phyloP scores from a whole-genome alignment of 2,329 filamentous ascomycete genomes.

The Colletotrichum siamense region DNA sequence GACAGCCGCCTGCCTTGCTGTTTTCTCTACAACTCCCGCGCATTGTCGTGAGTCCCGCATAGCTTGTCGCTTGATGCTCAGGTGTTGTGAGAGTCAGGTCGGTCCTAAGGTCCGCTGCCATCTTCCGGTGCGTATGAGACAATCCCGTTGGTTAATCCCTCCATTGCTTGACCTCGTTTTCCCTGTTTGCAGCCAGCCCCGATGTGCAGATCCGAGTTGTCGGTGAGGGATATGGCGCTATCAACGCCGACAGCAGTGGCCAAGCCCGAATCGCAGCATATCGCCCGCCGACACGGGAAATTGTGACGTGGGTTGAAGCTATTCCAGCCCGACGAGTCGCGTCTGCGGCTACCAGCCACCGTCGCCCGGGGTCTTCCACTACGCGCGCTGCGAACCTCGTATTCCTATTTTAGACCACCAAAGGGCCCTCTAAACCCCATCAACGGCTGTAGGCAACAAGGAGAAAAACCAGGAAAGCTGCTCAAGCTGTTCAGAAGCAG shows the following conservation, averaged over 20 bases:
- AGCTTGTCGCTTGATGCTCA: neutral
- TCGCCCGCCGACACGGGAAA: neutral
- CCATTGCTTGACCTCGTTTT: neutral
- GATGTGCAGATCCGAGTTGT: neutral
- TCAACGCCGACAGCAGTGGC: neutral
- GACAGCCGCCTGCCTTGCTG: neutral
- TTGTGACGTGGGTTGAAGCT: constrained; percentile 15
- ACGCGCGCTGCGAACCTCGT: constrained; percentile 7
- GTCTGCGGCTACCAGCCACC: neutral
- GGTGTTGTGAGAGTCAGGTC: neutral
- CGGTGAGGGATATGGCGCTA: neutral
- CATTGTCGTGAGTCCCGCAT: neutral
- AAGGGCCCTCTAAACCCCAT: neutral
- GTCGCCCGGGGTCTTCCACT: neutral
- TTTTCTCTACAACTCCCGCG: neutral
- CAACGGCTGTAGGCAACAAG: constrained; percentile 6
- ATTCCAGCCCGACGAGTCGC: neutral
- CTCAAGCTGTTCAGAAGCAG: neutral
- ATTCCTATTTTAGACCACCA: neutral
- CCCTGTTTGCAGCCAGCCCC: neutral
- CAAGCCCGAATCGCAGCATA: neutral
- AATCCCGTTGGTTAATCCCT: neutral
- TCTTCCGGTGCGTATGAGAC: neutral
- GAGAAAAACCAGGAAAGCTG: constrained; percentile 4
- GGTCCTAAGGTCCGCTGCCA: neutral